Evolutionary conservation across 2,329 filamentous ascomycete species (phyloP).

Genomic region (Akanthomyces lecanii): DNA sequence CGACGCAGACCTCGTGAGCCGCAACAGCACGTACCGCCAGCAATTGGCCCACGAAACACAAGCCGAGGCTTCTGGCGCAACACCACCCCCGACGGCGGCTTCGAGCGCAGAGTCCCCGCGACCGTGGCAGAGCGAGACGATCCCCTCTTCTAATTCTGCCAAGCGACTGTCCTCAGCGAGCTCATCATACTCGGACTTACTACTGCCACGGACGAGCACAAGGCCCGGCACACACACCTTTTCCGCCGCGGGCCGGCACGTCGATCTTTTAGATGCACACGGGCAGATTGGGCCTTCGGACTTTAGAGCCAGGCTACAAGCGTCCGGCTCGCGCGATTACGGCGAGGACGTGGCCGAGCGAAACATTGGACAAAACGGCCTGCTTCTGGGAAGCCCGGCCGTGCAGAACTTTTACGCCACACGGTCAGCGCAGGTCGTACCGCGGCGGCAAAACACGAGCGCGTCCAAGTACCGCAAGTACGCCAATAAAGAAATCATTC

Average conservation of each 20-base stretch:
- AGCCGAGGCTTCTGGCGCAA: not conserved
- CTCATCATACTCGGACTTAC: not conserved
- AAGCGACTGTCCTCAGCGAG: not conserved
- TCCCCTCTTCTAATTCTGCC: not conserved
- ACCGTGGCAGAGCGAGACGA: not conserved
- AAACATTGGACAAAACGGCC: conserved; percentile 43
- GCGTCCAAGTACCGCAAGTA: not conserved
- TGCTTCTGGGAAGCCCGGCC: conserved; percentile 31
- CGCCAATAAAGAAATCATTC: not conserved
- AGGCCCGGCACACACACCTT: not conserved
- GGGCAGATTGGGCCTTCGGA: conserved; percentile 46
- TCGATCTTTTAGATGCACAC: conserved; percentile 57
- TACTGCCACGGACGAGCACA: not conserved
- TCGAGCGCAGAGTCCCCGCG: not conserved
- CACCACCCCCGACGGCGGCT: not conserved
- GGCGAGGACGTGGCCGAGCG: conserved; percentile 64
- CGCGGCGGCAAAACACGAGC: not conserved
- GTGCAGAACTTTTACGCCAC: conserved; percentile 34
- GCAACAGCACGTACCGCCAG: not conserved
- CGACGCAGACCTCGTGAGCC: not conserved
- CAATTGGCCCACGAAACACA: not conserved
- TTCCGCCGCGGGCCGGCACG: conserved; percentile 25
- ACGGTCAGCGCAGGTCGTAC: not conserved
- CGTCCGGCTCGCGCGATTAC: conserved; percentile 50
- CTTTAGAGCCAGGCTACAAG: conserved; percentile 46